Evolutionary conservation across 805 yeast genomes (phyloP), one percentile per base, ranked within the genome.

Genomic region (Ogataea sp.): DNA sequence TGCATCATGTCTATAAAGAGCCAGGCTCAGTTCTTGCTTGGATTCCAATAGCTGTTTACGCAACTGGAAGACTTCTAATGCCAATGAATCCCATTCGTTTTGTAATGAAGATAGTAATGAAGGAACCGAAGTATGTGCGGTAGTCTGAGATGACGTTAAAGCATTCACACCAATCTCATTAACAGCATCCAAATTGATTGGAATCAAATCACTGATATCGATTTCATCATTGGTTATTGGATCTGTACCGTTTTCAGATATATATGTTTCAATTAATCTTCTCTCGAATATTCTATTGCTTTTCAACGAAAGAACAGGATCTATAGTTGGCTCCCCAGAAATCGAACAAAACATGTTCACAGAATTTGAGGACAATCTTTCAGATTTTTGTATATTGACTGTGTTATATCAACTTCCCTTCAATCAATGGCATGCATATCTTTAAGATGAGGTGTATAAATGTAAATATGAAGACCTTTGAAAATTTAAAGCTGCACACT

Each of bases 51-150:
- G 65, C 48, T 83, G 87, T 54, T 84, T 83, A 43, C 93, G 70
- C 45, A 89, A 63, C 30, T 78, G 73, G 52, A 86, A 87, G 17
- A 83, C 69, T 52, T 90, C 97, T 38, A 89, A 63, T 23, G 90
- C 84, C 33, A 85, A 56, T 0, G 96, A 75, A 53, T 89, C 97
- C 88, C 94, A 89, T 58, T 88, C 96, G 43, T 80, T 77, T 55
- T 89, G 96, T 45, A 89, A 75, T 2, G 83, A 65, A 2, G 85
- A 68, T 37, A 89, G 64, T 49, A 89, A 59, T 4, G 84, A 68
- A 0, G 97, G 97, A 24, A 89, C 84, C 0, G 94, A 83, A 18
- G 79, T 73, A 13, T 47, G 48, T 5, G 71, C 64, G 4, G 21
- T 6, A 16, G 10, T 5, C 6, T 10, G 8, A 6, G 21, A 5